Evolutionary conservation across 1,139 yeast genomes (phyloP).

Genomic region (Wickerhamomyces sp.): DNA sequence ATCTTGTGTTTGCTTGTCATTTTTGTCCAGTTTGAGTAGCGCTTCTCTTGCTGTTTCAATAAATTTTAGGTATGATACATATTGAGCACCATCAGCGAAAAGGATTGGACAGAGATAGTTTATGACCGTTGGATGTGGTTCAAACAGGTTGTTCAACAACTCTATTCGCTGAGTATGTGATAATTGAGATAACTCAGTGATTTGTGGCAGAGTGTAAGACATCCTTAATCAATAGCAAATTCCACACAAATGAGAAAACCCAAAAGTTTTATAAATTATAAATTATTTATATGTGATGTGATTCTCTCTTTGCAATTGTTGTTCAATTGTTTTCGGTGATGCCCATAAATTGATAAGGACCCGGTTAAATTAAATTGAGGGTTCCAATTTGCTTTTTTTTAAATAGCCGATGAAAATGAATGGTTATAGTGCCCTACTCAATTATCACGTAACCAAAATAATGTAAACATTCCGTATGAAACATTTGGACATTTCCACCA

Average conservation of each 20-base stretch:
- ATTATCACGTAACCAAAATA: too few relatives aligned
- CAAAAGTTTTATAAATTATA: too few relatives aligned
- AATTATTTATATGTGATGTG: too few relatives aligned
- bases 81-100: background rate
- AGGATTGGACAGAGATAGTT: conserved; percentile 17
- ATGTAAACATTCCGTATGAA: too few relatives aligned
- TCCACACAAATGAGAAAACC: too few relatives aligned
- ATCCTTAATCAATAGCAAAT: conserved; percentile 3
- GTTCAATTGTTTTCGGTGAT: background rate
- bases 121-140: conserved; percentile 19
- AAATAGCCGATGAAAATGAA: too few relatives aligned
- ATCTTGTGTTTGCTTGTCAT: conserved; percentile 20
- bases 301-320: background rate
- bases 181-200: conserved; percentile 1
- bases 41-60: conserved; percentile 12
- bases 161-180: conserved; percentile 10
- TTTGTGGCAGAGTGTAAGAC: conserved; percentile 14
- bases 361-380: background rate
- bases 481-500: too few relatives aligned
- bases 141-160: conserved; percentile 20
- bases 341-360: background rate
- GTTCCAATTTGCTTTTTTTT: too few relatives aligned
- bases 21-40: conserved; percentile 13
- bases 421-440: too few relatives aligned
- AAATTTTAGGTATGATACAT: conserved; percentile 12